Evolutionary conservation across 345 rosid genomes (phyloP), one percentile per base, ranked within the genome.

Genomic region (Laguncularia racemosa): DNA sequence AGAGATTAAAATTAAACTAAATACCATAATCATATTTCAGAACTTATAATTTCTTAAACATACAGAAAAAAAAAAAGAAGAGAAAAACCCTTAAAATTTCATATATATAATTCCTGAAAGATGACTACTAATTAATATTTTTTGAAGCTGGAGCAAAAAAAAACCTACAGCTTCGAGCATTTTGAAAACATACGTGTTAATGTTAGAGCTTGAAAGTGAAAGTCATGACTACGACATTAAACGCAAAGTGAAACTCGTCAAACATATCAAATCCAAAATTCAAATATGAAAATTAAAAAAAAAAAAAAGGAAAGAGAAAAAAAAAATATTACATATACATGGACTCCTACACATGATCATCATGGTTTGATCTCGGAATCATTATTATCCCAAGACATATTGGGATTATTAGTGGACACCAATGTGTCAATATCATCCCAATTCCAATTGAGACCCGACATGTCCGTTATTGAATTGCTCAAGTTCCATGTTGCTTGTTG

Each of bases 361-460:
- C 71, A 78, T 33, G 79, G 85, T 62, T 82, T 77, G 71, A 70
- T 55, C 64, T 78, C 78, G 55, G 71, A 52, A 63, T 74, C 81
- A 57, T 33, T 33, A 33, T 33, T 33, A 33, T 72, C 81, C 91
- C 87, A 80, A 9, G 80, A 71, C 4, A 68, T 55, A 44, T 66
- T 76, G 66, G 70, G 73, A 68, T 82, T 33, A 33, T 33, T 81
- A 48, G 74, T 58, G 45, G 85, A 78, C 16, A 57, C 74, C 46
- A 79, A 69, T 19, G 62, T 73, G 38, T 77, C 81, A 10, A 78
- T 68, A 16, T 84, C 88, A 45, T 81, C 87, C 91, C 82, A 79
- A 63, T 72, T 78, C 88, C 85, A 81, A 67, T 55, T 70, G 17
- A 40, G 16, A 14, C 62, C 71, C 44, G 67, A 16, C 55, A 60